Base-by-base conservation (phyloP, 805 yeast genomes). In the Pichia occidentalis region DNA sequence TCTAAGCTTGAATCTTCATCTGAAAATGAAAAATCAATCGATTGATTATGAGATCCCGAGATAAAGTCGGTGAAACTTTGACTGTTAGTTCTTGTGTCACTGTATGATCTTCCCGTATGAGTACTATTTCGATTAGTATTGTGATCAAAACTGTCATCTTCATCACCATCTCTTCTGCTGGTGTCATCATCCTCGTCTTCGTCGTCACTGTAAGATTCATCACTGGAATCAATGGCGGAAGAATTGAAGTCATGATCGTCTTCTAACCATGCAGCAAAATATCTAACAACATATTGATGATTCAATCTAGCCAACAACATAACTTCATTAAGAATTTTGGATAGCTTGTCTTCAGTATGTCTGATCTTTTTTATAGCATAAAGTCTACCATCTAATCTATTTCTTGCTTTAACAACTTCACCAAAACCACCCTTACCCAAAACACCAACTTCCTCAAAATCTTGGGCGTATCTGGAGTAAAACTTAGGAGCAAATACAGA, bases 191-290 rank as follows among this genome's bases (percentile, higher is more conserved):
- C 51, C 2, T 51, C 61, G 7, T 57, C 63, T 17, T 51, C 58
- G 5, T 58, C 63, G 9, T 57, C 55, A 24, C 49, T 58, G n/a
- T 60, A 49, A 4, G 34, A 42, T 14, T 50, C 57, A 27, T 45
- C 50, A 13, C 52, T 43, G 17, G 54, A 58, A 17, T 48, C 50
- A 7, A 53, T 63, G n/a, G 59, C 53, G 4, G 50, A 52, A 3
- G 43, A 43, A 4, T 34, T 33, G 24, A 34, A 43, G 48, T 46
- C 50, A 19, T 54, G 50, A 21, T 78, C 80, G 39, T 85, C 94
- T 54, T 88, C 97, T 5, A 90, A 73, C 99, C 99, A 92, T 0
- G 97, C 95, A 3, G 97, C 95, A 60, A 85, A 92, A 60, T 92
- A 92, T 40, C 99, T 66, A 4, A 92, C 98, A 28, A 92, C 96